Percentiles rank a stretch among this genome's conserved stretches.
Evolutionary conservation across 257 asterid species (phyloP).

Genomic region (Plantago elongata): DNA sequence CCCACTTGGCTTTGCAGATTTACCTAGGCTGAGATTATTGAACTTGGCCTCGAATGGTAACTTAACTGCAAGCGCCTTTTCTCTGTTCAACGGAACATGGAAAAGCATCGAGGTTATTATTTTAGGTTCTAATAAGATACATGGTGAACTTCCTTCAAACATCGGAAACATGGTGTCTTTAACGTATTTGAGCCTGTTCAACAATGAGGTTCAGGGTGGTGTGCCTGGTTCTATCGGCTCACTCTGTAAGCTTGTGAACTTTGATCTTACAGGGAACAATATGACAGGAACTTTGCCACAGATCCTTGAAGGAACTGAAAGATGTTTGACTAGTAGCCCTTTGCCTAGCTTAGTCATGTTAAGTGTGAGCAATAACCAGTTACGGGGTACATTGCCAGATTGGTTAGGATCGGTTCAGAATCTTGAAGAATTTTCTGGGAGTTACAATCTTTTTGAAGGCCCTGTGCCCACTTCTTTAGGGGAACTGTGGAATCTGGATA

Average conservation of each 20-base stretch:
- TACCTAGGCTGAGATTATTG: constrained; percentile 31
- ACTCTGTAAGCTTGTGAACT: constrained; percentile 30
- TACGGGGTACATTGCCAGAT: constrained; percentile 36
- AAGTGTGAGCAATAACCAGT: constrained; percentile 26
- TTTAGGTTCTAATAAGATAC: constrained; percentile 27
- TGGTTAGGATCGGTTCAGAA: constrained; percentile 36
- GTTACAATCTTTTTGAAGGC: constrained; percentile 39
- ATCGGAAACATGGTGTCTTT: constrained; percentile 37
- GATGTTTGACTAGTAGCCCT: constrained; percentile 20
- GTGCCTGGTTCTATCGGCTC: constrained; percentile 36
- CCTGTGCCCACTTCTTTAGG: constrained; percentile 44
- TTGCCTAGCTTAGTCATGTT: constrained; percentile 28
- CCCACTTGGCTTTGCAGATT: constrained; percentile 33
- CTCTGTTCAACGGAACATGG: constrained; percentile 37
- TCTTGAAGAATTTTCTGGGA: constrained; percentile 30
- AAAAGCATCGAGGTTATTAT: constrained; percentile 30
- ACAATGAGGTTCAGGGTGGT: constrained; percentile 39
- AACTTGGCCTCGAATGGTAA: constrained; percentile 34
- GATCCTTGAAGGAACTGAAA: constrained; percentile 27
- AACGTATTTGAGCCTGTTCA: constrained; percentile 22
- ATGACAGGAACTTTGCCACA: constrained; percentile 37
- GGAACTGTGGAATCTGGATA: constrained; percentile 25
- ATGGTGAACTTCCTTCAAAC: constrained; percentile 36
- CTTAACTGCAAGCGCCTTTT: constrained; percentile 27
- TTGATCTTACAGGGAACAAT: constrained; percentile 32